Evolutionary conservation across 192 early-diverging fungal genomes (phyloP), one percentile per base, ranked within the genome.

Genomic region (Fimicolochytrium jonesii): DNA sequence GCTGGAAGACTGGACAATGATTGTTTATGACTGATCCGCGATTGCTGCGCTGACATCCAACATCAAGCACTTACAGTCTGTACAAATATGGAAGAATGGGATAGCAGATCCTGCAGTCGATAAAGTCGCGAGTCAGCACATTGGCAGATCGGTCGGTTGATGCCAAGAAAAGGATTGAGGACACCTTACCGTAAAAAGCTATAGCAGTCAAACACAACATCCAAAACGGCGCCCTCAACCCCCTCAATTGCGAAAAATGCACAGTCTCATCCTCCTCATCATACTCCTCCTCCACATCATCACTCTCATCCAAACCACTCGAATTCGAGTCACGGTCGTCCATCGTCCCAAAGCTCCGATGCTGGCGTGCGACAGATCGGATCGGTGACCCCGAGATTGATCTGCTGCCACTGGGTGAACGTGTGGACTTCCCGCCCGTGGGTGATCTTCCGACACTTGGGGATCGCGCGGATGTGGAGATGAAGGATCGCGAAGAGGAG

Each of bases 21-120:
- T 15, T 11, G 10, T 23, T 48, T 25, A 61, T n/a, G n/a, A n/a
- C n/a, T n/a, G n/a, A n/a, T 9, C 46, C 9, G 13, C 9, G 46
- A 9, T 48, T 6, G 36, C 36, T 39, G 46, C n/a, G n/a, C n/a
- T n/a, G n/a, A 26, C 39, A 48, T 7, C 46, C 10, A 48, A 7
- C 23, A 7, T 6, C 26, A 34, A 26, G 1, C 3, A 80, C 75
- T 67, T 71, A 83, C 81, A 85, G 73, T 77, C 50, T 50, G 85
- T 58, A 73, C 76, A 69, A 22, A 88, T 76, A 52, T 86, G 84
- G 53, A 75, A 83, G 58, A 88, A 88, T 0, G 86, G 83, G 4
- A 81, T 69, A 2, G 77, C 67, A 1, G 83, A 65, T 13, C 64
- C 71, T 73, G 23, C 7, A 47, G 53, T 17, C 5, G 6, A 17